These are phyloP conservation scores for Phytopythium aichiense DNA, from an alignment of 352 stramenopile genomes.

Conservation along the genomic window DNA sequence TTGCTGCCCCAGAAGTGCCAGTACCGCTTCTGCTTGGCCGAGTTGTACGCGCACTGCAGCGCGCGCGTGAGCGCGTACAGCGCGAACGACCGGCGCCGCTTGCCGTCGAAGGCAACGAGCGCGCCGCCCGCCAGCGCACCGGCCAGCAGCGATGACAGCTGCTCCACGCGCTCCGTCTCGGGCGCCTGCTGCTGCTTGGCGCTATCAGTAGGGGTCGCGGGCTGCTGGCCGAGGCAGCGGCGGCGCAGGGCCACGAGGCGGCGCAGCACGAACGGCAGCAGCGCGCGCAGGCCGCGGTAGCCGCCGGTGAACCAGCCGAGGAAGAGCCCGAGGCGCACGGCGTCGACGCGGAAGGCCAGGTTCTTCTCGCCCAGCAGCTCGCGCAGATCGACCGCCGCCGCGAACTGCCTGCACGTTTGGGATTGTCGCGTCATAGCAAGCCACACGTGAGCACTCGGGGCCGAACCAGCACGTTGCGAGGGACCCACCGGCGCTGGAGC, in stretches of 20 bases:
- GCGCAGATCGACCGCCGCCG: constrained; percentile 42
- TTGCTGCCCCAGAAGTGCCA: constrained; percentile 89
- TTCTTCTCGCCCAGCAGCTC: constrained; percentile 74
- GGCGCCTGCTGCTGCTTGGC: background rate
- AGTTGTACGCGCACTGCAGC: constrained; percentile 85
- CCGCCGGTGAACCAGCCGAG: constrained; percentile 81
- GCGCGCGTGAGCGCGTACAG: constrained; percentile 81
- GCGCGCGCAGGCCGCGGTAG: constrained; percentile 55
- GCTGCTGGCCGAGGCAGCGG: background rate
- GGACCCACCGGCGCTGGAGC: constrained; percentile 45
- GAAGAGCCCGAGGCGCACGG: constrained; percentile 83
- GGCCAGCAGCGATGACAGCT: constrained; percentile 46
- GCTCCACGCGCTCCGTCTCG: constrained; percentile 25
- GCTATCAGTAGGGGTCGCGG: no score
- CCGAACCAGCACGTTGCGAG: background rate
- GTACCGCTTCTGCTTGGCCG: constrained; percentile 60
- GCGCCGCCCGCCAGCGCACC: constrained; percentile 60
- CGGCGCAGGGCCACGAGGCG: constrained; percentile 15
- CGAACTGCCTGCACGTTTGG: constrained; percentile 32
- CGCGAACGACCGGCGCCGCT: constrained; percentile 66
- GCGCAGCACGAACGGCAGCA: constrained; percentile 45
- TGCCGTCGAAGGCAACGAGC: constrained; percentile 62
- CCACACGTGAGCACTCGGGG: background rate
- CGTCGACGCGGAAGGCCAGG: constrained; percentile 76
- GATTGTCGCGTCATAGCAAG: background rate